A percentile compares a stretch with the other conserved stretches of the same genome.
These are phyloP conservation scores for Bruguiera sexangula DNA, from an alignment of 345 rosid genomes.

Conservation along the genomic window DNA sequence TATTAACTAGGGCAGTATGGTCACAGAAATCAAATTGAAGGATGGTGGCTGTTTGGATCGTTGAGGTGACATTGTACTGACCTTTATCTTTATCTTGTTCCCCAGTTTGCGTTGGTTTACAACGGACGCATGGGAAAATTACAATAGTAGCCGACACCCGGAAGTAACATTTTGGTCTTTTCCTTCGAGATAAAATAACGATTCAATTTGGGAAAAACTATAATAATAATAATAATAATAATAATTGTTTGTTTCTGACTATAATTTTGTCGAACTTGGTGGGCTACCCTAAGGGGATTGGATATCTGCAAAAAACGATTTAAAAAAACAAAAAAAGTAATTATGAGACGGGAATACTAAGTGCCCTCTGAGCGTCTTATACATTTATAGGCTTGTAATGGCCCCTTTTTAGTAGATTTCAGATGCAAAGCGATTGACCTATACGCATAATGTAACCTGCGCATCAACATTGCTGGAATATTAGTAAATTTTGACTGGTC, in stretches of 20 bases:
- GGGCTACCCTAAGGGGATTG: too few species aligned
- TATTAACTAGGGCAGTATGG: conserved; percentile 29
- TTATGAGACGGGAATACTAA: too few species aligned
- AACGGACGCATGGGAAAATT: conserved; percentile 24
- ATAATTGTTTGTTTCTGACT: background rate
- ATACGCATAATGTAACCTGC: too few species aligned
- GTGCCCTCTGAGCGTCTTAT: too few species aligned
- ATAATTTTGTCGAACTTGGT: background rate
- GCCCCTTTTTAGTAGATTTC: too few species aligned
- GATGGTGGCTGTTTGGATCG: conserved; percentile 56
- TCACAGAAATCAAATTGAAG: conserved; percentile 12
- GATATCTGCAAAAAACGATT: too few species aligned
- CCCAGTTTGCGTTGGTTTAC: conserved; percentile 47
- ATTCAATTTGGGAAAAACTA: background rate
- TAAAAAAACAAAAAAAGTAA: too few species aligned
- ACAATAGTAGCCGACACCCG: conserved; percentile 21
- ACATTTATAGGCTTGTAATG: too few species aligned
- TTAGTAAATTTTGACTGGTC: too few species aligned
- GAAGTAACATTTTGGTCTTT: conserved; percentile 13
- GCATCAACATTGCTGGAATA: too few species aligned
- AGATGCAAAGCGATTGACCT: too few species aligned
- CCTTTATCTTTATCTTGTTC: conserved; percentile 53
- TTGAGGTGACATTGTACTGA: conserved; percentile 59
- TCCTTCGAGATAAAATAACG: background rate
- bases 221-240: background rate